Evolutionary conservation across 2,329 filamentous ascomycete genomes (phyloP).

Genomic region (Cyphellophora attinorum): DNA sequence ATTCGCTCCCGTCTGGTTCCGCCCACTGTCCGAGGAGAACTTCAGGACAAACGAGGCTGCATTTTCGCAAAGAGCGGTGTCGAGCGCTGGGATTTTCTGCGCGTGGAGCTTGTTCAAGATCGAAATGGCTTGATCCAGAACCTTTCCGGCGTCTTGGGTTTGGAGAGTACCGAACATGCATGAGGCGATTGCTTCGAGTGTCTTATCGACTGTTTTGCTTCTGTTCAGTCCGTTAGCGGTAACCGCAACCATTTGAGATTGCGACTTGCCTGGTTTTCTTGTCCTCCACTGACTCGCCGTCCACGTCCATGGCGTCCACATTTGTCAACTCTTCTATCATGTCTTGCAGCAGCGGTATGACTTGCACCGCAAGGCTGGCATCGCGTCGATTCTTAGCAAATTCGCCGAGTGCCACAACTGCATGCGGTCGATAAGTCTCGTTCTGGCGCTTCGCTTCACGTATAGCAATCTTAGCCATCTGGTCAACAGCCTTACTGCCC

Average conservation of each 20-base stretch:
- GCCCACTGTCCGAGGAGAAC: conserved; percentile 2
- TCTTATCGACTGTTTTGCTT: conserved; percentile 9
- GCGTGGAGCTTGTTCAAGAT: conserved; percentile 10
- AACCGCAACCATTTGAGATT: background rate
- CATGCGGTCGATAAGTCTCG: conserved; percentile 67
- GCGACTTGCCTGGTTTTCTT: conserved; percentile 4
- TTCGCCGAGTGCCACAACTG: conserved; percentile 61
- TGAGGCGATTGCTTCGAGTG: conserved; percentile 11
- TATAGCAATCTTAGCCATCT: conserved; percentile 67
- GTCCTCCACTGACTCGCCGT: conserved; percentile 32
- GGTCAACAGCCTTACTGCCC: conserved; percentile 48
- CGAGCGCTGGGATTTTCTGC: conserved; percentile 6
- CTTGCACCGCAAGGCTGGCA: conserved; percentile 56
- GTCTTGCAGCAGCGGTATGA: conserved; percentile 44
- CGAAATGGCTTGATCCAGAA: conserved; percentile 11
- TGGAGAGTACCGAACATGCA: conserved; percentile 15
- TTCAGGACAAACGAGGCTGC: conserved; percentile 11
- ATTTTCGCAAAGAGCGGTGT: conserved; percentile 12
- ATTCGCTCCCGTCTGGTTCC: conserved; percentile 1
- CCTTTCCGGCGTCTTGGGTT: conserved; percentile 6
- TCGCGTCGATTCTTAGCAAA: conserved; percentile 61
- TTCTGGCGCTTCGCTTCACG: conserved; percentile 91
- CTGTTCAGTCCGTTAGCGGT: conserved; percentile 7
- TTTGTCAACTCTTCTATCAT: conserved; percentile 50
- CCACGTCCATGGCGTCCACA: conserved; percentile 56